Percentiles rank a stretch among this genome's conserved stretches.
These are phyloP conservation scores for Ascoidea asiatica DNA, from an alignment of 805 yeast genomes.

Conservation along the genomic window DNA sequence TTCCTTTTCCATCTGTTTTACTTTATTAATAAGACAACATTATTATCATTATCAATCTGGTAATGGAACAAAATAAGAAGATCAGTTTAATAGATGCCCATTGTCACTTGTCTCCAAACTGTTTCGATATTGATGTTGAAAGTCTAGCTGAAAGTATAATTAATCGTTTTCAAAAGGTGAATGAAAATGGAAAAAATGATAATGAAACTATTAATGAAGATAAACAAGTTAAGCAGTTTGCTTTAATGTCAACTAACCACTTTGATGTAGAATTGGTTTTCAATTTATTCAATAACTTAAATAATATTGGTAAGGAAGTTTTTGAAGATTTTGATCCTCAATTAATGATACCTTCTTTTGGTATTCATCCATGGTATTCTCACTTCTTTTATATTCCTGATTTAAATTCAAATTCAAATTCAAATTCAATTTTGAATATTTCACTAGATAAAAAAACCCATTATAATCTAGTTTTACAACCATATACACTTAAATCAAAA, in stretches of 20 bases:
- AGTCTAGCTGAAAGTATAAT: conserved; percentile 2
- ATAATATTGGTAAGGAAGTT: background rate
- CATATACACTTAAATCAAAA: conserved; percentile 7
- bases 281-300: conserved; percentile 7
- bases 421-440: conserved; percentile 1
- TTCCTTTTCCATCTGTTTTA: too few species aligned
- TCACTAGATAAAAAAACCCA: conserved; percentile 31
- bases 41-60: too few species aligned
- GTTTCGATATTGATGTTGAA: conserved; percentile 5
- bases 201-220: conserved; percentile 1
- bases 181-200: background rate
- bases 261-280: conserved; percentile 20
- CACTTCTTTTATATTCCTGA: conserved; percentile 40
- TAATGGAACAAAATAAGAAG: too few species aligned
- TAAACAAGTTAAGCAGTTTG: conserved; percentile 1
- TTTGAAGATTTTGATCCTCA: conserved; percentile 11
- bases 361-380: conserved; percentile 88
- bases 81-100: conserved; percentile 21
- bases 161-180: conserved; percentile 1
- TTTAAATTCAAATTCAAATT: too few species aligned
- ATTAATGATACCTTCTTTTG: conserved; percentile 33
- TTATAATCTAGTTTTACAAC: conserved; percentile 36
- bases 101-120: conserved; percentile 21
- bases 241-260: conserved; percentile 36
- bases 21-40: too few species aligned